These are phyloP conservation scores for Rubroshorea leprosula DNA, from an alignment of 345 rosid genomes.

Conservation along the genomic window DNA sequence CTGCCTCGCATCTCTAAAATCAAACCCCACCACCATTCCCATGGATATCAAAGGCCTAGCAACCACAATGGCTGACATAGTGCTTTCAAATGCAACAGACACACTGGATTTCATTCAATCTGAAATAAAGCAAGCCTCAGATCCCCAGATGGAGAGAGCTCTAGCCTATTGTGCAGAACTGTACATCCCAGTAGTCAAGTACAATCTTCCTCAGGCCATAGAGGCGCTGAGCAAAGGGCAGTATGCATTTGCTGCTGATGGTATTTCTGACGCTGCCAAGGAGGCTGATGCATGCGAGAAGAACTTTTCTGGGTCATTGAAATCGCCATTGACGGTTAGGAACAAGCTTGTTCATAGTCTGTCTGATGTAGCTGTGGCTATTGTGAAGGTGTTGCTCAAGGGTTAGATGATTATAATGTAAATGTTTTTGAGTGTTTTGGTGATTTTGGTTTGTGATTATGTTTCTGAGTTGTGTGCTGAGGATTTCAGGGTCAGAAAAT, in stretches of 20 bases:
- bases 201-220: conserved; percentile 80
- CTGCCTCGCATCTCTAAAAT: conserved; percentile 43
- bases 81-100: conserved; percentile 53
- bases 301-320: conserved; percentile 33
- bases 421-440: too few species aligned
- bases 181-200: conserved; percentile 78
- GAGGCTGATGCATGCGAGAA: conserved; percentile 62
- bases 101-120: conserved; percentile 43
- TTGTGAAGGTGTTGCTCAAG: conserved; percentile 40
- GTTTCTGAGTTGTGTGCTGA: too few species aligned
- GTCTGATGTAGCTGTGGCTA: conserved; percentile 60
- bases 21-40: conserved; percentile 25
- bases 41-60: conserved; percentile 45
- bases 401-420: conserved; percentile 3
- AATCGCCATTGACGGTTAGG: conserved; percentile 40
- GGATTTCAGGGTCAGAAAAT: too few species aligned
- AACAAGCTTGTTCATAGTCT: conserved; percentile 48
- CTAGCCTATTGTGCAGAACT: conserved; percentile 76
- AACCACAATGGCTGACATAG: conserved; percentile 29
- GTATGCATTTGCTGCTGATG: conserved; percentile 54
- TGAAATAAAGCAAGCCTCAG: conserved; percentile 33
- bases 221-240: conserved; percentile 46
- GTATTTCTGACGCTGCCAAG: conserved; percentile 48
- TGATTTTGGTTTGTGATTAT: too few species aligned
- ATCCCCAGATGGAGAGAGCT: conserved; percentile 50